Conservation (phyloP, 441 rosid genomes). For the Euphorbia celastroides region DNA sequence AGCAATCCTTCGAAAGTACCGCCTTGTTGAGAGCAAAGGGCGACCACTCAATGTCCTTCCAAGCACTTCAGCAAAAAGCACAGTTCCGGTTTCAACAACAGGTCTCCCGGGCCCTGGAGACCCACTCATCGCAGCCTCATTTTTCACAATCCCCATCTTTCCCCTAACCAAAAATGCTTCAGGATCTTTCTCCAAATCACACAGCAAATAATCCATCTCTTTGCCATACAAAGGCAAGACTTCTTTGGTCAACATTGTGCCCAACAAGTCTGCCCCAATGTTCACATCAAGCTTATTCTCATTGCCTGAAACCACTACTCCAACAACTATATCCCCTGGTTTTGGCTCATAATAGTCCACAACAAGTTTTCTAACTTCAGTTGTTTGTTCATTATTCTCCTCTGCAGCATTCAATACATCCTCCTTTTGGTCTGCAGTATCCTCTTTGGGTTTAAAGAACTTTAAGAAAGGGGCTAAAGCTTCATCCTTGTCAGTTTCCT, state of each 20-base stretch:
- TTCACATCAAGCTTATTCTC: constrained; percentile 87
- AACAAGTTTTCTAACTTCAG: constrained; percentile 29
- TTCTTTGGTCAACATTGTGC: constrained; percentile 91
- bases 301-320: constrained; percentile 92
- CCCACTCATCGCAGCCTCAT: constrained; percentile 43
- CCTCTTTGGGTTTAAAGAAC: constrained; percentile 52
- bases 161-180: constrained; percentile 60
- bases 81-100: constrained; percentile 78
- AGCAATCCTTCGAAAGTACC: constrained; percentile 56
- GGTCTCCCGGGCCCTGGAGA: constrained; percentile 53
- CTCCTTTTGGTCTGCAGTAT: not conserved
- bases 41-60: constrained; percentile 88
- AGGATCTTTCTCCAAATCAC: constrained; percentile 55
- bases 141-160: constrained; percentile 76
- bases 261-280: constrained; percentile 77
- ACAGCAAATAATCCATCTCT: constrained; percentile 60
- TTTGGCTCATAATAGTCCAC: constrained; percentile 80
- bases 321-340: constrained; percentile 77
- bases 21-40: constrained; percentile 77
- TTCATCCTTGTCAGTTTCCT: constrained; percentile 40
- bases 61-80: constrained; percentile 80
- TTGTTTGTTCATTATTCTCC: constrained; percentile 20
- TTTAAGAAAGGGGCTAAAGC: constrained; percentile 76
- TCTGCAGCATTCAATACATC: constrained; percentile 24
- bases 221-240: constrained; percentile 69